Percentiles rank a stretch among this genome's conserved stretches.
Evolutionary conservation across 73 alveolate genomes (phyloP).

Genomic region (Tetrahymena borealis): DNA sequence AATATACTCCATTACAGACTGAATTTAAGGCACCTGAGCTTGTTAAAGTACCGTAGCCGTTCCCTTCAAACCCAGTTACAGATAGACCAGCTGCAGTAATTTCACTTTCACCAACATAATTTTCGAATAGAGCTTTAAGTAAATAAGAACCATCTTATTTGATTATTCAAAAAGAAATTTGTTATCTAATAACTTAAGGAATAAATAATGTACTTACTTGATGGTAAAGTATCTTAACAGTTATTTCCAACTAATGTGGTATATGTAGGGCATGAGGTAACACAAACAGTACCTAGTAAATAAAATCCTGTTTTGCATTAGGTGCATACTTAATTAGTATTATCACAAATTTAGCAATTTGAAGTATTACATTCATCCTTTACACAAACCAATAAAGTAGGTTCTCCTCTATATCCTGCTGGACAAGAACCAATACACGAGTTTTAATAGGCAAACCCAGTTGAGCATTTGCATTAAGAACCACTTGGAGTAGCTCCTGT

Average conservation of each 20-base stretch:
- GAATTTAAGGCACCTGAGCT: background rate
- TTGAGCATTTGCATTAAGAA: background rate
- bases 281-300: background rate
- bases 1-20: background rate
- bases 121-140: background rate
- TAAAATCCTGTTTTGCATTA: background rate
- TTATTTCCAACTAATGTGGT: background rate
- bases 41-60: background rate
- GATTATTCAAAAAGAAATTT: too few relatives aligned
- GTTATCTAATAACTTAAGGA: too few relatives aligned
- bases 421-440: background rate
- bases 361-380: background rate
- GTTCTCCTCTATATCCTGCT: background rate
- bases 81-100: background rate
- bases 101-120: background rate
- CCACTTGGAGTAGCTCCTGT: background rate
- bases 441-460: background rate
- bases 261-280: background rate
- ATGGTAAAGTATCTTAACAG: background rate
- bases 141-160: background rate
- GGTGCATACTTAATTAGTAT: background rate
- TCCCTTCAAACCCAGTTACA: background rate
- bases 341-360: background rate
- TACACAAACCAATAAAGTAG: background rate
- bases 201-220: background rate